Evolutionary conservation across 352 stramenopile genomes (phyloP), one percentile per base, ranked within the genome.

Genomic region (Phytophthora nicotianae): DNA sequence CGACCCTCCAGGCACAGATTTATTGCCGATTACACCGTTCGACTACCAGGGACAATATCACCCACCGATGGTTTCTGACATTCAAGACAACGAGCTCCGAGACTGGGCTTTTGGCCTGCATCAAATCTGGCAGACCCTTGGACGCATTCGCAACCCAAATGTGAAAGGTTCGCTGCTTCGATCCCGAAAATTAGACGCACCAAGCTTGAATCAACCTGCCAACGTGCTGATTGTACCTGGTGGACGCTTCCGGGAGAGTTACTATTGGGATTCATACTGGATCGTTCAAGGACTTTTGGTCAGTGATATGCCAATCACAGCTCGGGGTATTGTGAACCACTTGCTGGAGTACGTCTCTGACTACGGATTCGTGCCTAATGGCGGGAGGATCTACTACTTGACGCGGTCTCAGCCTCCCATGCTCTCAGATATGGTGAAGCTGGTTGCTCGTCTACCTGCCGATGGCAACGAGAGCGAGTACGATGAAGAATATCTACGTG

Each of bases 261-360:
- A 97, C 74, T 97, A 97, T 67, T 97, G 92, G 92, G 92, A 98
- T 60, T 92, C 83, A 55, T 97, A 93, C 70, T 98, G 92, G 92
- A 97, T 97, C 50, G 81, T 97, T 9, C 66, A 91, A 51, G 90
- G 91, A 0, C 72, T 98, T 5, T 65, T 97, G 32, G 82, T 94
- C 8, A 95, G 86, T 58, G 70, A 78, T 48, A 93, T 97, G 89
- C 45, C 65, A 13, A 37, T 81, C 27, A 97, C 91, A 0, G 90
- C 91, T 5, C 69, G 77, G 20, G 84, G 83, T 2, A 74, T 97
- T 4, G 86, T 97, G 23, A 83, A 85, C 37, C 95, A 97, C 65
- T 58, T 98, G 35, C 70, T 97, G 20, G 81, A 95, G 54, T 93
- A 94, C 47, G 84, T 96, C 21, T 77, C 83, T 9, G 77, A 91